Evolutionary conservation across 331 rosid genomes (phyloP).

Genomic region (Quercus phellos): DNA sequence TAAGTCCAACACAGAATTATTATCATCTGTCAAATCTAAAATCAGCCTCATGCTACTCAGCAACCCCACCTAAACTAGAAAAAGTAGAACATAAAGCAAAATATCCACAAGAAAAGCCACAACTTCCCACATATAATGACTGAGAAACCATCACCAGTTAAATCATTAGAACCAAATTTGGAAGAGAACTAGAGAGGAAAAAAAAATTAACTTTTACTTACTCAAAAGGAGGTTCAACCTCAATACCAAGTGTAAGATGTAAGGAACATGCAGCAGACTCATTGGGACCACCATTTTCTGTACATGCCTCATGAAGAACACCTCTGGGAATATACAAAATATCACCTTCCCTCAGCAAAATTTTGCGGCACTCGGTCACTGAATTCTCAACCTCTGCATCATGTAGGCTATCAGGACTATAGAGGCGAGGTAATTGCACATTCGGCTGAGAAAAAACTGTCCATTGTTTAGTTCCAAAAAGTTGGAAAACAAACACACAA

Average conservation of each 20-base stretch:
- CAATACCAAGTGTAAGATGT: constrained; percentile 79
- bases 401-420: constrained; percentile 38
- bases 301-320: constrained; percentile 74
- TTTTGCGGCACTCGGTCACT: constrained; percentile 32
- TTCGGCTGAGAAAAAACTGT: constrained; percentile 47
- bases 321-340: constrained; percentile 86
- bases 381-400: constrained; percentile 41
- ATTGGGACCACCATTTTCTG: constrained; percentile 32
- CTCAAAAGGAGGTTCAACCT: constrained; percentile 89
- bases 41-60: neutral
- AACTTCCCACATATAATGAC: neutral
- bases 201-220: constrained; percentile 39
- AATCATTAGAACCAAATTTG: constrained; percentile 8
- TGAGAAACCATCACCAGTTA: constrained; percentile 5
- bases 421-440: constrained; percentile 61
- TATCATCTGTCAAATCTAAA: neutral
- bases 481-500: constrained; percentile 82
- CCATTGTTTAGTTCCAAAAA: constrained; percentile 76
- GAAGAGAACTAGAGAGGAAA: constrained; percentile 5
- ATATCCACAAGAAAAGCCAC: neutral
- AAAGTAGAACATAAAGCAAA: neutral
- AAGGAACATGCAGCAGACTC: constrained; percentile 53
- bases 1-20: neutral
- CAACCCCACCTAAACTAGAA: neutral
- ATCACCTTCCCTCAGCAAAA: constrained; percentile 65